Percentiles rank a stretch among this genome's conserved stretches.
Evolutionary conservation across 345 rosid genomes (phyloP).

Genomic region (Isatis tinctoria): DNA sequence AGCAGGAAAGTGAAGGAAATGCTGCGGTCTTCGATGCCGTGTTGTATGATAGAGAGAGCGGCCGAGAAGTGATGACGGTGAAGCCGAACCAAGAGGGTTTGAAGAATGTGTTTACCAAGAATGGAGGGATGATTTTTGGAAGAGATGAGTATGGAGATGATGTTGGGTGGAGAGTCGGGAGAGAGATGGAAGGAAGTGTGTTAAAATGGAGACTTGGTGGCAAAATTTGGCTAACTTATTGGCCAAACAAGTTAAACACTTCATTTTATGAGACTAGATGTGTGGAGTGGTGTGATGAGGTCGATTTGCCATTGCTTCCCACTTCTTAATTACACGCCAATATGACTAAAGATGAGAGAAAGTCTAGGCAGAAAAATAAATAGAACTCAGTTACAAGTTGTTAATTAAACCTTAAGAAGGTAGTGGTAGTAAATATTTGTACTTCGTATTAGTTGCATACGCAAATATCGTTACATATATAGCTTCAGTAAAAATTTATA

Average conservation of each 20-base stretch:
- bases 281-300: constrained; percentile 85
- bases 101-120: constrained; percentile 55
- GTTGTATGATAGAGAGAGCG: constrained; percentile 46
- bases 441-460: not conserved
- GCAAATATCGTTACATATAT: not conserved
- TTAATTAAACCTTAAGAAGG: not conserved
- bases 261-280: constrained; percentile 65
- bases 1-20: constrained; percentile 81
- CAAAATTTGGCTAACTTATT: constrained; percentile 69
- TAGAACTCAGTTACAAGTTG: not conserved
- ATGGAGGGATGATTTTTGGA: constrained; percentile 71
- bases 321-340: constrained; percentile 8
- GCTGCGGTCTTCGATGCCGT: constrained; percentile 67
- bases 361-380: not conserved
- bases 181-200: constrained; percentile 92
- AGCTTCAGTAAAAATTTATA: not conserved
- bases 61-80: constrained; percentile 42
- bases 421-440: not conserved
- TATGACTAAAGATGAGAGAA: not conserved
- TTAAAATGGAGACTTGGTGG: constrained; percentile 88
- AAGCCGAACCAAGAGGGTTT: constrained; percentile 29
- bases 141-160: constrained; percentile 70
- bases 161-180: constrained; percentile 75
- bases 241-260: constrained; percentile 53
- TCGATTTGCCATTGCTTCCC: constrained; percentile 74